These are phyloP conservation scores for Globisporangium takayamanum DNA, from an alignment of 352 stramenopile genomes.

Conservation along the genomic window DNA sequence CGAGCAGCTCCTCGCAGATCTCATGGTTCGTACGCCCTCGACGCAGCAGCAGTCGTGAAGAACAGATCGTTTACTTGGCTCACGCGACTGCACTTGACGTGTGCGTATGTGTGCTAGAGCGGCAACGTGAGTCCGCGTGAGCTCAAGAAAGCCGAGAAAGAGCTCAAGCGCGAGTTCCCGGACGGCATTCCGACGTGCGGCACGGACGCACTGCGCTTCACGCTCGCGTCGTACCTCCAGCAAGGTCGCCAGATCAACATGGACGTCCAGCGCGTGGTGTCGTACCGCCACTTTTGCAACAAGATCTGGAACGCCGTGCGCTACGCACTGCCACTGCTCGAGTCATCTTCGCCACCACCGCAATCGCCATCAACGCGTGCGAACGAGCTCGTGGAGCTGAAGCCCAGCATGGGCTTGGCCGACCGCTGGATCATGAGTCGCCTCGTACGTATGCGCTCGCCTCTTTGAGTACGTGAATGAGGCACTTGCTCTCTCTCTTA, in stretches of 20 bases:
- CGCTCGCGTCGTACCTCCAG: conserved; percentile 93
- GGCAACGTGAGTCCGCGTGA: conserved; percentile 85
- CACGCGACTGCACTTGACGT: neutral
- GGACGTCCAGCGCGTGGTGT: conserved; percentile 80
- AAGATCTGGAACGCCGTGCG: conserved; percentile 86
- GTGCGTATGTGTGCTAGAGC: conserved; percentile 20
- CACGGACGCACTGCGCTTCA: conserved; percentile 96
- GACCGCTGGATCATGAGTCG: conserved; percentile 86
- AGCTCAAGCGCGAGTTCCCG: conserved; percentile 95
- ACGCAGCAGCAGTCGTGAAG: neutral
- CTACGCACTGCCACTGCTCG: conserved; percentile 62
- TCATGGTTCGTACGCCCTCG: conserved; percentile 51
- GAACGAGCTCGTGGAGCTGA: conserved; percentile 22
- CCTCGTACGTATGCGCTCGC: conserved; percentile 30
- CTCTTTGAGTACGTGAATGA: neutral
- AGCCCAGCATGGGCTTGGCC: conserved; percentile 43
- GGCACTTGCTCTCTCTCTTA: neutral
- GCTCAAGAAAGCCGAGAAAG: conserved; percentile 94
- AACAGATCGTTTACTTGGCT: too few relatives aligned
- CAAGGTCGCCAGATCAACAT: conserved; percentile 88
- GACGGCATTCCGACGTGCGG: conserved; percentile 98
- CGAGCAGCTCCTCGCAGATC: conserved; percentile 88
- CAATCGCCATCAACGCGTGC: neutral
- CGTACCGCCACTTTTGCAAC: conserved; percentile 86
- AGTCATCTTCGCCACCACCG: conserved; percentile 12